Base-by-base conservation (phyloP, 805 yeast species). In the Pichia deserticola region DNA sequence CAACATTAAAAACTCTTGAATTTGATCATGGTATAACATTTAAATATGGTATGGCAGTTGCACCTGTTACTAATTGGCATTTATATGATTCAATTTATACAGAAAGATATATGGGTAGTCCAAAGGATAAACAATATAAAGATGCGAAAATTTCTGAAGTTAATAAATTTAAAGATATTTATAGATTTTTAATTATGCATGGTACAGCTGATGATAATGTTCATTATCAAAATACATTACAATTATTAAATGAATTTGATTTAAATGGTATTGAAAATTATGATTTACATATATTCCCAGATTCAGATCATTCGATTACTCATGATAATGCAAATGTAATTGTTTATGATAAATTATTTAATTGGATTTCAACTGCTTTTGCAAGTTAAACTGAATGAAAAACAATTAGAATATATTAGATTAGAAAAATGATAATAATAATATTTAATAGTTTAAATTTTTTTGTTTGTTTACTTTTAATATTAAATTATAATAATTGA, bases 201-300 rank as follows among this genome's bases (percentile, higher is more conserved):
- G 95, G 95, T 3, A 81, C 89, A 4, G 90, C 84, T 6, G 95
- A 86, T 65, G 95, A 86, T 58, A 86, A 86, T 61, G 95, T 86
- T 15, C 95, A 86, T 65, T 69, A 83, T 48, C 89, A 84, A 59
- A 86, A 86, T 61, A 76, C 86, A 3, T 71, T 77, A 51, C 75
- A 76, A 60, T 68, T 86, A 11, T 49, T 86, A 10, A 90, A 86
- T 60, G 64, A 76, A 29, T 73, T 86, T 50, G 78, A 84, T 58
- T 37, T 69, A 44, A 53, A 58, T 34, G 55, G 53, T 8, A 76
- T 85, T n/a, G 82, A 78, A 50, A 86, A 86, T 61, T 93, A 82
- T 61, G 99, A 93, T 60, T 73, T 89, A 70, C 89, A 83, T 57
- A 76, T 89, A 12, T 93, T 84, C 68, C 98, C 99, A 0, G 99